Percentiles rank a stretch among this genome's conserved stretches.
Conservation (phyloP, 345 rosid species). For the Lepidium africanum region DNA sequence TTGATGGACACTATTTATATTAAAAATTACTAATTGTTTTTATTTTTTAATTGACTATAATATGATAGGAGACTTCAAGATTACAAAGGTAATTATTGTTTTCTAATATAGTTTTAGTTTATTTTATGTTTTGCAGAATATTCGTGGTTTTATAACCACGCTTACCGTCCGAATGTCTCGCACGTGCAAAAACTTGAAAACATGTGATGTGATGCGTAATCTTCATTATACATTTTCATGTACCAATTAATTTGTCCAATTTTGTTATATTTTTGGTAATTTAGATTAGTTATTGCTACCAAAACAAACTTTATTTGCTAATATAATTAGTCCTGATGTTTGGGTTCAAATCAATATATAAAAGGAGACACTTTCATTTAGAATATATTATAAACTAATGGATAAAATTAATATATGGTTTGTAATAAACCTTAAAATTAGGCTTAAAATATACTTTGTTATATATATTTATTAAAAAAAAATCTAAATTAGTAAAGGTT, state of each 20-base stretch:
- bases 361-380: too few relatives aligned
- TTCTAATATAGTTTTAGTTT: not conserved
- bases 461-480: too few relatives aligned
- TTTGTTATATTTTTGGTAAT: not conserved
- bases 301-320: too few relatives aligned
- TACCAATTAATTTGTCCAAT: not conserved
- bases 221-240: not conserved
- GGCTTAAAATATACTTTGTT: too few relatives aligned
- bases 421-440: too few relatives aligned
- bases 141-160: constrained; percentile 9
- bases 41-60: not conserved
- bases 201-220: not conserved
- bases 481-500: too few relatives aligned
- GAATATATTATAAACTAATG: too few relatives aligned
- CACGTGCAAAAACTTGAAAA: not conserved
- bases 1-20: not conserved
- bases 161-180: not conserved
- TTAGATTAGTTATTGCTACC: not conserved
- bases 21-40: too few relatives aligned
- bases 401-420: too few relatives aligned
- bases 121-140: constrained; percentile 4
- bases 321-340: too few relatives aligned
- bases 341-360: too few relatives aligned
- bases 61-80: not conserved
- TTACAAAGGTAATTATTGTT: not conserved